A percentile compares a stretch with the other conserved stretches of the same genome.
These are phyloP conservation scores for Pseudozyma thailandica DNA, from an alignment of 1,284 basidiomycete species.

Conservation along the genomic window DNA sequence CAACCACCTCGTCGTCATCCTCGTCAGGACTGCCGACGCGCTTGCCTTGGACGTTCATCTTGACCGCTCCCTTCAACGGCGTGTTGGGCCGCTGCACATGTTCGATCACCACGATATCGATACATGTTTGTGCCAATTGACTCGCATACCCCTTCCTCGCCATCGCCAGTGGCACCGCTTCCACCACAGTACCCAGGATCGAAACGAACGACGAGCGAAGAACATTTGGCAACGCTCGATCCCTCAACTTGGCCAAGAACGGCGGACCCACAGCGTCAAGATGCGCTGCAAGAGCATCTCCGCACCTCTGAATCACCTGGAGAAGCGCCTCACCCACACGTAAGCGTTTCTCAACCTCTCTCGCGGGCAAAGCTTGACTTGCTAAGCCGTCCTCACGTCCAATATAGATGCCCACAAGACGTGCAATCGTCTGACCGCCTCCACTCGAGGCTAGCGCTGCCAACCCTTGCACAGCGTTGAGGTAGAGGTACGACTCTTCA, in stretches of 20 bases:
- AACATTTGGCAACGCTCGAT: constrained; percentile 52
- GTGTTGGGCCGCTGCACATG: constrained; percentile 18
- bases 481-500: constrained; percentile 92
- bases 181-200: constrained; percentile 63
- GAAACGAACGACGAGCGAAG: constrained; percentile 60
- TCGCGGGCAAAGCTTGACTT: constrained; percentile 59
- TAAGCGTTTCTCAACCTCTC: constrained; percentile 81
- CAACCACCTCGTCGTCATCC: constrained; percentile 23
- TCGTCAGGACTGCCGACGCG: constrained; percentile 5
- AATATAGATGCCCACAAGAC: constrained; percentile 54
- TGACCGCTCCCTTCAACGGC: constrained; percentile 7
- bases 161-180: constrained; percentile 55
- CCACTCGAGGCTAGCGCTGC: constrained; percentile 70
- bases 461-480: constrained; percentile 91
- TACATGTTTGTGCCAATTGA: constrained; percentile 43
- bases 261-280: constrained; percentile 46
- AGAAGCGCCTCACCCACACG: constrained; percentile 88
- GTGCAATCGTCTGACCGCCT: constrained; percentile 36
- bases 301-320: constrained; percentile 80
- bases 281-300: constrained; percentile 75
- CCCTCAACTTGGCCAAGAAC: constrained; percentile 51
- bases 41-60: constrained; percentile 36
- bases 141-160: constrained; percentile 32
- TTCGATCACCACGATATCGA: constrained; percentile 59
- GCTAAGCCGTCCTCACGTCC: constrained; percentile 41